phyloP scores from a whole-genome alignment of 768 basidiomycete species.

The Suillus luteus region DNA sequence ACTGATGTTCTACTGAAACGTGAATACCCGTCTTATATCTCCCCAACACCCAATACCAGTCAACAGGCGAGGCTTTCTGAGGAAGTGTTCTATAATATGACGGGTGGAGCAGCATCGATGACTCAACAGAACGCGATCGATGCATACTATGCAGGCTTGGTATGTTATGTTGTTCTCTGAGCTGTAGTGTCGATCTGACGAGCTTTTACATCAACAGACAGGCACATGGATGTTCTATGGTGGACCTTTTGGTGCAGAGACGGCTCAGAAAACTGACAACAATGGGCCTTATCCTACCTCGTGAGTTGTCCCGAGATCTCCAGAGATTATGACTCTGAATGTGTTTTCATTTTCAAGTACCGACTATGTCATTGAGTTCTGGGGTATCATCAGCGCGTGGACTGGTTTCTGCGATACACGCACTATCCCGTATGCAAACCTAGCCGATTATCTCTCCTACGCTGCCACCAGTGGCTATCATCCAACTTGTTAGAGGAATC shows the following conservation, averaged over 20 bases:
- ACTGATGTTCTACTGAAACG: conserved; percentile 23
- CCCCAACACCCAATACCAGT: conserved; percentile 15
- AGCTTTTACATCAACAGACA: conserved; percentile 16
- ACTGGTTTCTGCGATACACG: conserved; percentile 25
- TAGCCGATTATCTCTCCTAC: conserved; percentile 26
- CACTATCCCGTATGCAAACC: conserved; percentile 25
- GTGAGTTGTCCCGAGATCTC: conserved; percentile 3
- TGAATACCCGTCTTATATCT: conserved; percentile 16
- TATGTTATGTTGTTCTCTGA: conserved; percentile 16
- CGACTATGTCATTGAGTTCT: conserved; percentile 25
- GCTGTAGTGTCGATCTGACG: neutral
- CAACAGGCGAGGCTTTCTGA: conserved; percentile 20
- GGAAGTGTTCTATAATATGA: conserved; percentile 24
- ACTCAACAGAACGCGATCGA: conserved; percentile 25
- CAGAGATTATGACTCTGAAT: neutral
- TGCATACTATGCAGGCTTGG: conserved; percentile 24
- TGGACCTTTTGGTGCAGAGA: conserved; percentile 14
- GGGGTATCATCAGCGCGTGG: conserved; percentile 27
- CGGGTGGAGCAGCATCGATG: conserved; percentile 20
- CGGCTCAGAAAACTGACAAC: conserved; percentile 12
- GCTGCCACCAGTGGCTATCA: conserved; percentile 21
- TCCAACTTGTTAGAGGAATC: conserved; percentile 18
- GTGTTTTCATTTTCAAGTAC: conserved; percentile 10
- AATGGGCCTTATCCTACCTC: conserved; percentile 27
- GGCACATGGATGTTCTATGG: conserved; percentile 15